Evolutionary conservation across 2,329 filamentous ascomycete species (phyloP).

Genomic region (Sclerotinia nivalis): DNA sequence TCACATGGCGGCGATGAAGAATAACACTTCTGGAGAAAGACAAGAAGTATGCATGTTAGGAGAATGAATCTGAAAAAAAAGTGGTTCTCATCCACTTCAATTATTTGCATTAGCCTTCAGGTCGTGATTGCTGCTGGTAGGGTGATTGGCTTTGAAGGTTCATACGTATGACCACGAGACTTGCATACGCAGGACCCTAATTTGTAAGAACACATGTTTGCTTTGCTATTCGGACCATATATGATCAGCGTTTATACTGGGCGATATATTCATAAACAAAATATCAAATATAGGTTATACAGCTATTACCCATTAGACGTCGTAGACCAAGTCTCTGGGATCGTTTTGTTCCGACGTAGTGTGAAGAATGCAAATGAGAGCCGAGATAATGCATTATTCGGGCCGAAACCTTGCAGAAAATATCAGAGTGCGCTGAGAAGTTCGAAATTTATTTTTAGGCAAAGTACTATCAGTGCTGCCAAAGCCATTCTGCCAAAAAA

Average conservation of each 20-base stretch:
- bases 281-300: neutral
- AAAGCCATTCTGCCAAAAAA: neutral
- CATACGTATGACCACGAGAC: neutral
- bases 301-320: neutral
- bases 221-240: neutral
- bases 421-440: neutral
- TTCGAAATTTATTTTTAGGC: neutral
- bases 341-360: neutral
- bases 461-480: neutral
- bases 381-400: neutral
- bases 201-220: neutral
- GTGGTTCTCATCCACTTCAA: neutral
- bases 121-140: neutral
- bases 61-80: too few species aligned
- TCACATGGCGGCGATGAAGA: too few species aligned
- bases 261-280: neutral
- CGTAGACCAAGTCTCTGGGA: neutral
- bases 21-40: too few species aligned
- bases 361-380: neutral
- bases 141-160: too few species aligned
- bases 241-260: neutral
- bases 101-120: neutral
- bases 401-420: neutral
- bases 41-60: too few species aligned
- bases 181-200: neutral